These are phyloP conservation scores for Hygrophorus russula DNA, from an alignment of 768 basidiomycete genomes.

Conservation along the genomic window DNA sequence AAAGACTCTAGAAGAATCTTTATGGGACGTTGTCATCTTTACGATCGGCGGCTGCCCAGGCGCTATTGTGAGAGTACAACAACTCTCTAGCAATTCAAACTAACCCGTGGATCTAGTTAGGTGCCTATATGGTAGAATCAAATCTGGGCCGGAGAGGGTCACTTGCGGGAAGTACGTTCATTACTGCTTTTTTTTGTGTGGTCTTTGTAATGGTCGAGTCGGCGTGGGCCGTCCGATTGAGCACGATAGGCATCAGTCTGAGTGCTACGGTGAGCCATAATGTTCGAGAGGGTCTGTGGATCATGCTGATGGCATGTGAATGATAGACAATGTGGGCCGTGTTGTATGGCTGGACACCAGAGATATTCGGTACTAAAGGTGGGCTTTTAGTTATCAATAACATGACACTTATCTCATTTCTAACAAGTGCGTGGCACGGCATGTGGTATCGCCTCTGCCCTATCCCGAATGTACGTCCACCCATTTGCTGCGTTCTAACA, in stretches of 20 bases:
- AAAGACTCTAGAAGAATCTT: conserved; percentile 44
- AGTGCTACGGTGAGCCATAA: conserved; percentile 47
- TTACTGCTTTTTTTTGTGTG: conserved; percentile 66
- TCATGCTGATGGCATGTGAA: background rate
- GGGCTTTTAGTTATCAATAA: conserved; percentile 6
- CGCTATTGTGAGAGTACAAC: conserved; percentile 46
- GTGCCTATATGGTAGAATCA: conserved; percentile 75
- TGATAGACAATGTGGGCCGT: conserved; percentile 75
- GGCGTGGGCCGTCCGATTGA: conserved; percentile 49
- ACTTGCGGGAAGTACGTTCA: conserved; percentile 62
- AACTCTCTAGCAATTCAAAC: background rate
- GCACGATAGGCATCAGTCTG: conserved; percentile 68
- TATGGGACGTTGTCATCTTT: conserved; percentile 85
- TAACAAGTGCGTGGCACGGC: conserved; percentile 71
- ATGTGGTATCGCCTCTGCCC: conserved; percentile 76
- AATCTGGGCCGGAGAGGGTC: conserved; percentile 60
- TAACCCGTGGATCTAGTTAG: conserved; percentile 36
- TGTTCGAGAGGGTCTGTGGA: background rate
- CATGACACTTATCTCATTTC: conserved; percentile 1
- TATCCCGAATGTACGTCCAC: conserved; percentile 64
- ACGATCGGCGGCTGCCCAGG: conserved; percentile 81
- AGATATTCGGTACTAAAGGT: conserved; percentile 77
- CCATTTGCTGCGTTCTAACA: background rate
- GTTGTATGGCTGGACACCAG: conserved; percentile 85
- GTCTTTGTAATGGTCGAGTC: conserved; percentile 52